Evolutionary conservation across 2,329 filamentous ascomycete species (phyloP), one percentile per base, ranked within the genome.

Genomic region (Fusarium brevicatenulatum): DNA sequence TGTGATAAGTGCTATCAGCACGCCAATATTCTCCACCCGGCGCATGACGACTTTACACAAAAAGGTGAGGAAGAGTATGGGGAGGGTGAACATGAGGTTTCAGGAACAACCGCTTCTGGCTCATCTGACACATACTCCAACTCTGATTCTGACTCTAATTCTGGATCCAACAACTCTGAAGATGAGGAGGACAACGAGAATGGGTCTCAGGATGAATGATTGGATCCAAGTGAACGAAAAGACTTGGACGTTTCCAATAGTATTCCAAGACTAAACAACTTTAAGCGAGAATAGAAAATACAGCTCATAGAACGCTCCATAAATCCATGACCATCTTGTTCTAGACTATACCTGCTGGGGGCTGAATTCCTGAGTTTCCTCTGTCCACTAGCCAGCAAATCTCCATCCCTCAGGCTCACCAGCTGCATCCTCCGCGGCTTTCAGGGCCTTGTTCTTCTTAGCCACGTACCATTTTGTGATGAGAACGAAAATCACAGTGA

Each of bases 361-460:
- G 6, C 23, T 44, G 4, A 25, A 6, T 3, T 44, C 10, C 0
- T 11, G 23, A 13, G 4, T 1, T 9, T 7, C 23, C 9, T 7
- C 4, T 0, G 25, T 25, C 25, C 25, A 25, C 43, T 68, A 59
- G 5, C 69, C 56, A 12, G 68, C 69, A 46, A 12, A 72, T 43
- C 70, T 67, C 70, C 70, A 72, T 12, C 70, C 70, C 4, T 60
- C 66, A 0, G 69, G 69, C 32, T 73, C 56, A 16, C 71, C 63
- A 36, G 66, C 42, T 7, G 70, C 49, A 11, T 72, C 66, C 44
- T 75, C 66, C 0, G 66, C 67, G 1, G 61, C 75, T n/a, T 77
- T 71, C 2, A 80, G 56, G 2, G 68, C 63, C 56, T 76, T 77
- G 36, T 80, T 80, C 70, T 76, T 76, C 37, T 71, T 70, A 34